phyloP scores from a whole-genome alignment of 78 protist genomes.

The Bigelowiella natans region DNA sequence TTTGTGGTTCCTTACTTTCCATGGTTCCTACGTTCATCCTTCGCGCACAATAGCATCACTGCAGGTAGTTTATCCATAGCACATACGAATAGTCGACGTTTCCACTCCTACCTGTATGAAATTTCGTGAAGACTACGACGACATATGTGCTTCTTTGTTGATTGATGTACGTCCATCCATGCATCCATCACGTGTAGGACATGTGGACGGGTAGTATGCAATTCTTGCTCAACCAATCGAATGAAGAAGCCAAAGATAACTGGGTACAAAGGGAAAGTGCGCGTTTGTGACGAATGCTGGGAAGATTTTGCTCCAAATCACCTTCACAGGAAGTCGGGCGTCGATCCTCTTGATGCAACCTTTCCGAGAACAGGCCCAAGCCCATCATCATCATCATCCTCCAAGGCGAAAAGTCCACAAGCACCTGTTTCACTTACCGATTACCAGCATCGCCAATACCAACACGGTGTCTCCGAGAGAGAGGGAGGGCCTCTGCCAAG shows the following conservation, averaged over 20 bases:
- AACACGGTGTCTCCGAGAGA: neutral
- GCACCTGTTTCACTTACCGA: no score
- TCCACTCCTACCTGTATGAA: no score
- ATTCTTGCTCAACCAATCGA: neutral
- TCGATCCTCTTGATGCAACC: no score
- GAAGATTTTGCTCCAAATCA: neutral
- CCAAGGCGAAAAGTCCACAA: no score
- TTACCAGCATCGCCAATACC: neutral
- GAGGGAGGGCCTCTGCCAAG: no score
- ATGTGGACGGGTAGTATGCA: neutral
- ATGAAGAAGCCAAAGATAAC: neutral
- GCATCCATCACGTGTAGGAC: no score
- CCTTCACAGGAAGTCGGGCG: neutral
- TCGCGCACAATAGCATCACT: neutral
- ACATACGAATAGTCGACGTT: neutral
- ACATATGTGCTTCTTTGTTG: no score
- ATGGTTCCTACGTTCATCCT: neutral
- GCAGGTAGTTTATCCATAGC: neutral
- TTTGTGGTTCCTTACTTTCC: no score
- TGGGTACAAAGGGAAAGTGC: neutral
- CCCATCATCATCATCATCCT: no score
- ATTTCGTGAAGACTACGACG: no score
- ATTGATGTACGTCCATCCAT: no score
- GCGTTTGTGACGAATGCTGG: neutral
- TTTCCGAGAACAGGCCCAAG: no score